phyloP scores from a whole-genome alignment of 1,284 basidiomycete genomes.

The Lentinula novae-zelandiae region DNA sequence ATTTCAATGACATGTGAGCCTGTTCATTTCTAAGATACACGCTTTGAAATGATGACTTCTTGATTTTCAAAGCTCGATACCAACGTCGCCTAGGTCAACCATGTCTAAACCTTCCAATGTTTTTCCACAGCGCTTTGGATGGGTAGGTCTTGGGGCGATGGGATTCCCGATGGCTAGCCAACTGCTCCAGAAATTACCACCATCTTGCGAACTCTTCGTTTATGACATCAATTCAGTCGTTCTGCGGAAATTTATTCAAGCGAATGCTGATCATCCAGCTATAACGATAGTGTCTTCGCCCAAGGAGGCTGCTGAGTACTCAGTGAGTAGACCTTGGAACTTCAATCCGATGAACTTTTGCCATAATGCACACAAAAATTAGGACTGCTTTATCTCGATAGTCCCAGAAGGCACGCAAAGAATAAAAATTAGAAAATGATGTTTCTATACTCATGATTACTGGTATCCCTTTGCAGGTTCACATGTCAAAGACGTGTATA shows the following conservation, averaged over 20 bases:
- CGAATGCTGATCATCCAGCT: slow-evolving; percentile 15
- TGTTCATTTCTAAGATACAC: no score
- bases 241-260: slow-evolving; percentile 24
- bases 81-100: background rate
- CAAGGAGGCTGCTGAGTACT: slow-evolving; percentile 30
- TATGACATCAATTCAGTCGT: slow-evolving; percentile 29
- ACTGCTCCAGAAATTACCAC: slow-evolving; percentile 26
- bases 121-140: slow-evolving; percentile 27
- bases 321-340: slow-evolving; percentile 23
- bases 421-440: background rate
- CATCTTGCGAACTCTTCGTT: slow-evolving; percentile 24
- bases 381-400: slow-evolving; percentile 35
- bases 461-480: slow-evolving; percentile 21
- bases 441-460: background rate
- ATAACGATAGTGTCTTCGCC: slow-evolving; percentile 24
- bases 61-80: background rate
- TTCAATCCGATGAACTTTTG: background rate
- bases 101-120: slow-evolving; percentile 11
- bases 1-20: no score
- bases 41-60: background rate
- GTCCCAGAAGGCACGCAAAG: slow-evolving; percentile 33
- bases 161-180: slow-evolving; percentile 38
- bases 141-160: slow-evolving; percentile 39
- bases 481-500: slow-evolving; percentile 34
- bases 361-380: background rate